Evolutionary conservation across 352 stramenopile genomes (phyloP).

Genomic region (Globisporangium alternatum): DNA sequence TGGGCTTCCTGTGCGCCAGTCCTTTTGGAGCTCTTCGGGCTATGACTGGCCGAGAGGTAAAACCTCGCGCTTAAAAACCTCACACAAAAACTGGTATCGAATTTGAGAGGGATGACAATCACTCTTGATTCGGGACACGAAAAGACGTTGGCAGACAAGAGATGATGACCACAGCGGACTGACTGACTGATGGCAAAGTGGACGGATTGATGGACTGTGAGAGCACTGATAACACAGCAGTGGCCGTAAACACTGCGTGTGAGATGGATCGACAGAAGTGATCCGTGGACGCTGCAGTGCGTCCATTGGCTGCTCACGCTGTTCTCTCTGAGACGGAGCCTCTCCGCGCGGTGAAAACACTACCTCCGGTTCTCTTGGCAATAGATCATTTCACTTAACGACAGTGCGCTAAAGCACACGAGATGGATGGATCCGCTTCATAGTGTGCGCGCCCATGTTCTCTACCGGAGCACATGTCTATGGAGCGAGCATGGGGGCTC

Average conservation of each 20-base stretch:
- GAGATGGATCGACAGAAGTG: neutral
- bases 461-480: neutral
- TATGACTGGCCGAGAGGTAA: neutral
- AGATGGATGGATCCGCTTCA: constrained; percentile 4
- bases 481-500: neutral
- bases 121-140: neutral
- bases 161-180: neutral
- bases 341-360: neutral
- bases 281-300: neutral
- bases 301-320: neutral
- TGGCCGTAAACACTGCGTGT: neutral
- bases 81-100: neutral
- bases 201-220: constrained; percentile 2
- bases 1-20: neutral
- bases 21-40: constrained; percentile 11
- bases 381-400: neutral
- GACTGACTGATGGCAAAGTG: neutral
- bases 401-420: neutral
- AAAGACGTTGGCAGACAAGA: constrained; percentile 3
- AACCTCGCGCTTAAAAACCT: neutral
- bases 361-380: constrained; percentile 9
- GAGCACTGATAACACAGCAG: neutral
- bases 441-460: neutral
- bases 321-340: constrained; percentile 14
- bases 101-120: constrained; percentile 3